Evolutionary conservation across 169 alveolate genomes (phyloP).

Genomic region (Fabrea salina): DNA sequence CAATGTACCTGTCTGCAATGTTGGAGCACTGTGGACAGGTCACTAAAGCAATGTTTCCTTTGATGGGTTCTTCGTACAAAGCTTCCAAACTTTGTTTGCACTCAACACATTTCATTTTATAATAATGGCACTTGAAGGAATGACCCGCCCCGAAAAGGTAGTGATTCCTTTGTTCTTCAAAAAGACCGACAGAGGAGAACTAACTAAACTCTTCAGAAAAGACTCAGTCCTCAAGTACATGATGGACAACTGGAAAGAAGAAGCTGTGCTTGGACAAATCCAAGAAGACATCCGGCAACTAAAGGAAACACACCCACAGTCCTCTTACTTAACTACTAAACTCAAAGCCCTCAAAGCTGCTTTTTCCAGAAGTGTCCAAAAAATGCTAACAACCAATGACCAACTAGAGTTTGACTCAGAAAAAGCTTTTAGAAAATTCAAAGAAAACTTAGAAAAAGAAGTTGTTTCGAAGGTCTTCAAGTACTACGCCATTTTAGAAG

Average conservation of each 20-base stretch:
- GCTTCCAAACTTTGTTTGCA: background rate
- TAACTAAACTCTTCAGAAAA: background rate
- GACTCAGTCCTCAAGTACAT: background rate
- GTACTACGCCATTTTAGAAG: conserved; percentile 26
- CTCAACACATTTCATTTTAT: conserved; percentile 34
- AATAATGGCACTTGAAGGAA: conserved; percentile 25
- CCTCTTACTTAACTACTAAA: background rate
- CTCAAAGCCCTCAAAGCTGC: background rate
- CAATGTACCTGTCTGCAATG: conserved; percentile 29
- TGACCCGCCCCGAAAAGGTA: conserved; percentile 22
- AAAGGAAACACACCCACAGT: background rate
- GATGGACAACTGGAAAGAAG: background rate
- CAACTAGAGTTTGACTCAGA: background rate
- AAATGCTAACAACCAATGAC: background rate
- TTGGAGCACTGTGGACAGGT: background rate
- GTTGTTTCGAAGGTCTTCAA: background rate
- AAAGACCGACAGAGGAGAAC: background rate
- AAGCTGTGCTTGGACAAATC: background rate
- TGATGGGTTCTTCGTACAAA: conserved; percentile 4
- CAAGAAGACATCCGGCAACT: background rate
- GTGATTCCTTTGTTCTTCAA: conserved; percentile 18
- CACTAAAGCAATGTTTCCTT: conserved; percentile 2
- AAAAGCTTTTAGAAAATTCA: background rate
- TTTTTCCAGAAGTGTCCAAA: background rate
- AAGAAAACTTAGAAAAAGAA: background rate